A percentile compares a stretch with the other conserved stretches of the same genome.
These are phyloP conservation scores for Podospora pseudoanserina DNA, from an alignment of 495 filamentous ascomycete species.

Conservation along the genomic window DNA sequence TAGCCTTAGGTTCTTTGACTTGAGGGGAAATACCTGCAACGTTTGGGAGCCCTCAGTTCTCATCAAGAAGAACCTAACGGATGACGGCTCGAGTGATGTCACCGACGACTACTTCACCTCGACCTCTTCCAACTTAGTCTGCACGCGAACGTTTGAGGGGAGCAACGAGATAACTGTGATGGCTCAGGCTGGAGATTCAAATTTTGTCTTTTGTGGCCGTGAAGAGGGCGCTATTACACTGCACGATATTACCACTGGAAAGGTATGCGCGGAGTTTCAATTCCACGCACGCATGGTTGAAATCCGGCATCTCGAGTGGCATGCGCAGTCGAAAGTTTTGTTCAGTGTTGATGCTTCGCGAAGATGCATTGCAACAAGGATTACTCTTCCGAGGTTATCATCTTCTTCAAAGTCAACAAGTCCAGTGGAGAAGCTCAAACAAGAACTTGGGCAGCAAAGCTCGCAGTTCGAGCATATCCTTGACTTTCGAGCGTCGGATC, in stretches of 20 bases:
- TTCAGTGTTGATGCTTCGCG: slow-evolving; percentile 22
- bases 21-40: slow-evolving; percentile 21
- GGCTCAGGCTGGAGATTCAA: slow-evolving; percentile 14
- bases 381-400: slow-evolving; percentile 8
- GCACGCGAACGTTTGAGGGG: slow-evolving; percentile 19
- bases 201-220: slow-evolving; percentile 24
- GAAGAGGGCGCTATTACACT: slow-evolving; percentile 26
- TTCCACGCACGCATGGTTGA: slow-evolving; percentile 19
- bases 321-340: slow-evolving; percentile 18
- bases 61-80: slow-evolving; percentile 20
- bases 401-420: neutral
- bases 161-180: slow-evolving; percentile 21
- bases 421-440: slow-evolving; percentile 11
- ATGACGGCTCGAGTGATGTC: slow-evolving; percentile 25
- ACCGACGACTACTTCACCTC: slow-evolving; percentile 18
- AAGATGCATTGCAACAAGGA: slow-evolving; percentile 21
- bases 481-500: slow-evolving; percentile 21
- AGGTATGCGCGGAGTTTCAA: slow-evolving; percentile 16
- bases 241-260: slow-evolving; percentile 16
- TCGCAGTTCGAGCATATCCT: slow-evolving; percentile 10
- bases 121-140: slow-evolving; percentile 12
- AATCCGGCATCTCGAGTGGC: slow-evolving; percentile 27
- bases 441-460: slow-evolving; percentile 11
- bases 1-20: slow-evolving; percentile 22
- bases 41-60: slow-evolving; percentile 27